A percentile compares a stretch with the other conserved stretches of the same genome.
phyloP scores from a whole-genome alignment of 495 filamentous ascomycete genomes.

The Talaromyces ruber region DNA sequence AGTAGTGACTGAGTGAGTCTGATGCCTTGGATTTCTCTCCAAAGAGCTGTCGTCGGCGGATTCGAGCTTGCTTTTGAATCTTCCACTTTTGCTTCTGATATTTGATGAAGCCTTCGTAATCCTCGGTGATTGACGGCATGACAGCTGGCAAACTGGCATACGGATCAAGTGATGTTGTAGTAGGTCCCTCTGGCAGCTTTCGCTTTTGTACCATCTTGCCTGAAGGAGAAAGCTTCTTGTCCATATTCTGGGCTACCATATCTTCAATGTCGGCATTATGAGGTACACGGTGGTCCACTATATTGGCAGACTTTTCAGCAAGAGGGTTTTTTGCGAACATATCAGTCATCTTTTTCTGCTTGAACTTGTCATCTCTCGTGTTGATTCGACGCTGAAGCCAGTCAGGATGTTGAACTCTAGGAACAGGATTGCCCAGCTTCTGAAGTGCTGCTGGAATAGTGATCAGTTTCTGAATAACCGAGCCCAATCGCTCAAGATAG shows the following conservation, averaged over 20 bases:
- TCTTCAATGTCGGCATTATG: conserved; percentile 73
- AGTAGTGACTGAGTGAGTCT: conserved; percentile 75
- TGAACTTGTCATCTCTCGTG: conserved; percentile 90
- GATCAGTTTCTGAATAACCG: conserved; percentile 96
- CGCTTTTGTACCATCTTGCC: conserved; percentile 66
- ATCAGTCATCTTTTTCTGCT: conserved; percentile 98
- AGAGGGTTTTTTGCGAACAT: conserved; percentile 75
- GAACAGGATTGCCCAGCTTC: conserved; percentile 90
- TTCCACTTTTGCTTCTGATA: conserved; percentile 99
- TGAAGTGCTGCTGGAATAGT: conserved; percentile 96
- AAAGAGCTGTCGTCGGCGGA: conserved; percentile 83
- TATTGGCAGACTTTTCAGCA: conserved; percentile 63
- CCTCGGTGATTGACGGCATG: conserved; percentile 80
- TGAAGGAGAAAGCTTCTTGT: conserved; percentile 61
- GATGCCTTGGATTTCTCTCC: conserved; percentile 67
- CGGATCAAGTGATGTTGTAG: conserved; percentile 60
- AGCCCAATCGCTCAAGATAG: conserved; percentile 88
- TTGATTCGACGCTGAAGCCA: conserved; percentile 93
- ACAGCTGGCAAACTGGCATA: conserved; percentile 73
- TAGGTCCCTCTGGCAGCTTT: conserved; percentile 63
- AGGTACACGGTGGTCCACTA: conserved; percentile 47
- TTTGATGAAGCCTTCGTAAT: conserved; percentile 81
- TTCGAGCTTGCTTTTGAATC: conserved; percentile 86
- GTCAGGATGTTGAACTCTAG: conserved; percentile 86
- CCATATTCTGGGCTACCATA: conserved; percentile 57